Evolutionary conservation across 257 asterid genomes (phyloP), one percentile per base, ranked within the genome.

Genomic region (Solanum sitiens): DNA sequence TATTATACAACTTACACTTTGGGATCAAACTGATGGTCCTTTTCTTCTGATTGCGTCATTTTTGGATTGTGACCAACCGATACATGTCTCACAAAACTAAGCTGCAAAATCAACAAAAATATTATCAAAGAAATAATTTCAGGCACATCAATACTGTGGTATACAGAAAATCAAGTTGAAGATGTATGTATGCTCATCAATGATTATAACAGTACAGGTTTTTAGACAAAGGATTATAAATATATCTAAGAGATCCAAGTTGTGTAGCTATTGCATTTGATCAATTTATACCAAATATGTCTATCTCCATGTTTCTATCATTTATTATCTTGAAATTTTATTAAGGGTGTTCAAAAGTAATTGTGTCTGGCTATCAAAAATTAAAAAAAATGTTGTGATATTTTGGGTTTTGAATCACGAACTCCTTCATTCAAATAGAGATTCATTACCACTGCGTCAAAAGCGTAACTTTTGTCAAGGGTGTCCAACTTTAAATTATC

Each of bases 41-140:
- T 91, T 67, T 63, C 85, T 86, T 87, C 91, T 42, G 93, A 76
- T 74, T 86, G 82, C 7, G 87, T 89, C 89, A 87, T 94, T 86
- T 32, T 90, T 88, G 93, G 80, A 89, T 93, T 87, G 89, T 92
- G 89, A 83, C 90, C 59, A 84, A 83, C 86, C 30, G 96, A 91
- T 79, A 87, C 91, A 83, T 93, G 97, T 67, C 90, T 96, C 65
- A 86, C 72, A 90, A 96, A 96, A 88, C 93, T 94, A 91, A 96
- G 96, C 99, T 96, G 97, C 90, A 91, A 72, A 86, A 35, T 44
- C 23, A 77, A 44, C 68, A 79, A 73, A 56, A 33, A 6, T 21
- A 40, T 8, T 30, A 15, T 15, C 61, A 77, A 14, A 44, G 67
- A 45, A 75, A 45, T 11, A 70, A 13, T 79, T 40, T 7, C n/a